Base-by-base conservation (phyloP, 139 green algal genomes). In the Zygnema cylindricum region DNA sequence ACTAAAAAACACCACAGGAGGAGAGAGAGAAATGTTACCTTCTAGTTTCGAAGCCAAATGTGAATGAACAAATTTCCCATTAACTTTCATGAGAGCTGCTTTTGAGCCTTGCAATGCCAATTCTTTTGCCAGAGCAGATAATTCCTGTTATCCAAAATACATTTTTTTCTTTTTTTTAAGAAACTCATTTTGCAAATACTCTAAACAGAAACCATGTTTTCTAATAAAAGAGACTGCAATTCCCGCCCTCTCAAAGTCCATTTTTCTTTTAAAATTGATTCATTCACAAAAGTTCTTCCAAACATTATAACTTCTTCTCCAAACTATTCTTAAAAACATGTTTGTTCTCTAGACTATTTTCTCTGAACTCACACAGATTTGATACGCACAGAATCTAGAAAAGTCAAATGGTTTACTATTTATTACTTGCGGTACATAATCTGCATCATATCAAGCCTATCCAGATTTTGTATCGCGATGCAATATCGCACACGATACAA, bases 51-150 rank as follows among this genome's bases (percentile, higher is more conserved):
- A 40, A 21, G 79, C 77, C 30, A 89, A 25, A 42, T 89, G 77
- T 2, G 84, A 89, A 11, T 87, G 49, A 2, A 89, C 30, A 38
- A 77, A 93, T 92, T 49, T 40, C 7, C 87, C 88, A 42, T 93
- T 93, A 75, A 92, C 81, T 87, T 90, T 93, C 88, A 33, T 93
- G 2, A 69, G 41, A 30, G 73, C 33, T n/a, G 86, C 35, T 73
- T 92, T 69, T 33, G 36, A 40, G 0, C 41, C 86, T 22, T 55
- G 36, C 43, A 41, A 21, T 38, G 88, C 86, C 43, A 89, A 22
- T 41, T 90, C 85, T 1, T 92, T 55, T 33, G 86, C 40, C 1
- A 90, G 23, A 32, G 36, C 86, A 21, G 32, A 69, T 39, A 91
- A 57, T 30, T 30, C 84, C 86, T 90, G 86, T 38, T 91, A 88